phyloP scores from a whole-genome alignment of 768 basidiomycete genomes.

The Cubamyces lactineus region DNA sequence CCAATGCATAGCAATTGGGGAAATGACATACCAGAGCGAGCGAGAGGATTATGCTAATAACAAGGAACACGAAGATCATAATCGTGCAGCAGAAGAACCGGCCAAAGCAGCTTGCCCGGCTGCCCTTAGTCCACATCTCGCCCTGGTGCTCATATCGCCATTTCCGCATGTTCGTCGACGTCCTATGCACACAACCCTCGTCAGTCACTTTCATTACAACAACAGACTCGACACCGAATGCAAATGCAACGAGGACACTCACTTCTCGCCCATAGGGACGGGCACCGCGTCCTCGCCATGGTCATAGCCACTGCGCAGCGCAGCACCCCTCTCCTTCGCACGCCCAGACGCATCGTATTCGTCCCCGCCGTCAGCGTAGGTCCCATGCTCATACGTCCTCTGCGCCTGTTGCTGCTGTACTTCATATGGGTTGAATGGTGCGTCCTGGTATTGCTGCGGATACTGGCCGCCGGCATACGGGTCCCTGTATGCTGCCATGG shows the following conservation, averaged over 20 bases:
- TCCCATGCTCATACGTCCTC: constrained; percentile 50
- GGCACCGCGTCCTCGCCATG: constrained; percentile 25
- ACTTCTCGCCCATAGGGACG: constrained; percentile 30
- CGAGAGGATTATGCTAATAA: constrained; percentile 66
- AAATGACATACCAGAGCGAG: constrained; percentile 61
- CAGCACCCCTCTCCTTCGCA: constrained; percentile 22
- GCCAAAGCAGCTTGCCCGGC: constrained; percentile 60
- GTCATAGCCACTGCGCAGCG: constrained; percentile 25
- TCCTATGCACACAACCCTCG: constrained; percentile 17
- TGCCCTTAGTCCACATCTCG: constrained; percentile 71
- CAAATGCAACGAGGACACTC: background rate
- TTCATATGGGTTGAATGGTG: constrained; percentile 51
- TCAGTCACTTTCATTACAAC: background rate
- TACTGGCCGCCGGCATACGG: constrained; percentile 43
- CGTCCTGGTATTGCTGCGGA: constrained; percentile 35
- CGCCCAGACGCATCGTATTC: constrained; percentile 31
- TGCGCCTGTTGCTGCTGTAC: constrained; percentile 48
- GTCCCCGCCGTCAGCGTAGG: constrained; percentile 32
- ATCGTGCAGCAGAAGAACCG: constrained; percentile 79
- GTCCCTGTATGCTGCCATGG: constrained; percentile 52
- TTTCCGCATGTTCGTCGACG: constrained; percentile 28
- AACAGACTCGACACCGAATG: background rate
- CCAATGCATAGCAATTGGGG: background rate
- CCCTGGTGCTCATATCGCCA: constrained; percentile 59
- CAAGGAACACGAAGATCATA: constrained; percentile 63